Percentiles rank a stretch among this genome's conserved stretches.
Conservation (phyloP, 352 stramenopile genomes). For the Globisporangium recalcitrans region DNA sequence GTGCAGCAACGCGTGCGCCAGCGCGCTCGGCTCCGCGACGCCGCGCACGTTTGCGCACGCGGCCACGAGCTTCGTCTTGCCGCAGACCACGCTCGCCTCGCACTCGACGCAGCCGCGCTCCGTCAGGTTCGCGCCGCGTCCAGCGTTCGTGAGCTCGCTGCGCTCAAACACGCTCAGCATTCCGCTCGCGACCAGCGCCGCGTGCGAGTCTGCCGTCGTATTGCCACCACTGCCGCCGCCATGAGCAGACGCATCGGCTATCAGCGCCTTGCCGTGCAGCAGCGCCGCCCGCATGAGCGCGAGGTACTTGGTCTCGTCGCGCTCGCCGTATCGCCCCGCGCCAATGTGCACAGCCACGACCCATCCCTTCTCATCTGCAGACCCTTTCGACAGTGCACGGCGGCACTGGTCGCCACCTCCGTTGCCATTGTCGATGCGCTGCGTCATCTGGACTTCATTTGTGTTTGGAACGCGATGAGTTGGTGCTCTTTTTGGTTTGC, state of each 20-base stretch:
- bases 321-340: slow-evolving; percentile 36
- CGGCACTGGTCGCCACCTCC: too few species aligned
- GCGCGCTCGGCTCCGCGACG: slow-evolving; percentile 40
- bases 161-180: slow-evolving; percentile 48
- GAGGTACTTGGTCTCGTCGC: slow-evolving; percentile 34
- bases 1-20: slow-evolving; percentile 39
- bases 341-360: slow-evolving; percentile 60
- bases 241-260: background rate
- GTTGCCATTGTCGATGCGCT: too few species aligned
- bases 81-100: slow-evolving; percentile 51
- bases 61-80: slow-evolving; percentile 26
- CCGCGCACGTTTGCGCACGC: slow-evolving; percentile 44
- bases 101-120: slow-evolving; percentile 43
- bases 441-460: too few species aligned
- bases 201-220: slow-evolving; percentile 12
- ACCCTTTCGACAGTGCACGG: too few species aligned
- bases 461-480: too few species aligned
- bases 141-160: slow-evolving; percentile 49
- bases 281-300: slow-evolving; percentile 36
- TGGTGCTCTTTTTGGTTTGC: too few species aligned
- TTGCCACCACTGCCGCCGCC: background rate
- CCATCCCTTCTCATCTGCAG: slow-evolving; percentile 42
- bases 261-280: slow-evolving; percentile 11
- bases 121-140: slow-evolving; percentile 50
- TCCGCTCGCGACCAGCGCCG: slow-evolving; percentile 23